phyloP scores from a whole-genome alignment of 371 early-diverging fungal genomes.

The Mucor mucedo region DNA sequence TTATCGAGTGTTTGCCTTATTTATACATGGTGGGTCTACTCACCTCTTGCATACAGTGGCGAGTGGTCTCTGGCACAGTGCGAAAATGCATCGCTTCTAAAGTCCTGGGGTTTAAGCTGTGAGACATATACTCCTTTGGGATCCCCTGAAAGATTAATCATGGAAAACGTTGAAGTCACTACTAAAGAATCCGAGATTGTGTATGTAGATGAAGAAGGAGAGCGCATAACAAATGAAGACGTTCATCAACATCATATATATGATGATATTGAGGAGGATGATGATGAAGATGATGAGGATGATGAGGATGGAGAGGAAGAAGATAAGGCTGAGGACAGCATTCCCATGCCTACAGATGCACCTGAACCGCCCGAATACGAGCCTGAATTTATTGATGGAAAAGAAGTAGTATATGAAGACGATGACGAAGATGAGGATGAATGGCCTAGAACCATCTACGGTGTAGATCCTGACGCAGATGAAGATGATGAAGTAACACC shows the following conservation, averaged over 20 bases:
- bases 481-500: constrained; percentile 19
- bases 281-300: constrained; percentile 6
- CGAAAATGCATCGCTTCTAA: constrained; percentile 10
- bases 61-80: constrained; percentile 26
- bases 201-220: neutral
- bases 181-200: neutral
- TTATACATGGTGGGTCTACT: constrained; percentile 63
- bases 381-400: constrained; percentile 28
- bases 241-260: no score
- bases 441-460: constrained; percentile 28
- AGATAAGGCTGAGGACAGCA: constrained; percentile 9
- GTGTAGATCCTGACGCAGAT: constrained; percentile 22
- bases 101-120: constrained; percentile 24
- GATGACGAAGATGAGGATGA: constrained; percentile 38
- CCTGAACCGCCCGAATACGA: constrained; percentile 22
- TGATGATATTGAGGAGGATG: neutral
- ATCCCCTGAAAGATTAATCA: neutral
- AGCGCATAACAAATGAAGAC: constrained; percentile 2
- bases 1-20: constrained; percentile 45
- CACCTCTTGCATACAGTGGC: constrained; percentile 83
- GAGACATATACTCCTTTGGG: neutral
- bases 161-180: neutral
- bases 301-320: constrained; percentile 11
- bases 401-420: constrained; percentile 19
- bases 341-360: constrained; percentile 18